Conservation (phyloP, 2,329 filamentous ascomycete genomes). For the Davidsoniella australis region DNA sequence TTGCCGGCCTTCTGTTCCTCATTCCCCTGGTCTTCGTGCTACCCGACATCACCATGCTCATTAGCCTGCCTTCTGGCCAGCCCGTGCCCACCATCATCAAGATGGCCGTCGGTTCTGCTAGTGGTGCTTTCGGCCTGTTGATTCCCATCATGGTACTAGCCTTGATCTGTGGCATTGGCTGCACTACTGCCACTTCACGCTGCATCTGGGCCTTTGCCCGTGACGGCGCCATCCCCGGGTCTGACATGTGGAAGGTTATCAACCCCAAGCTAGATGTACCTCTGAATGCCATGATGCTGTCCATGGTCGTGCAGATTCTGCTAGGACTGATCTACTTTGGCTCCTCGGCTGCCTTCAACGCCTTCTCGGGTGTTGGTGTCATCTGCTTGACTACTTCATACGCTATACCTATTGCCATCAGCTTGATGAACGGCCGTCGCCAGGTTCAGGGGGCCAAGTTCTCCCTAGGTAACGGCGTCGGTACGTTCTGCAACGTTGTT, state of each 20-base stretch:
- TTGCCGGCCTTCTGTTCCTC: conserved; percentile 50
- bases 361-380: conserved; percentile 53
- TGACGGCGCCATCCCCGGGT: conserved; percentile 51
- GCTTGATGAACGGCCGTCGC: conserved; percentile 40
- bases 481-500: conserved; percentile 44
- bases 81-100: conserved; percentile 49
- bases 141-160: conserved; percentile 49
- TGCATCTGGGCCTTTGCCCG: conserved; percentile 54
- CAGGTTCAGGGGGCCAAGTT: conserved; percentile 40
- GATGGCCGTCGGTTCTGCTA: conserved; percentile 40
- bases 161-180: conserved; percentile 50
- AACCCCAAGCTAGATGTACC: conserved; percentile 47
- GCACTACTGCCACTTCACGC: conserved; percentile 50
- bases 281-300: conserved; percentile 56
- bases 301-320: conserved; percentile 44
- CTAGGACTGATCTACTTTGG: conserved; percentile 55
- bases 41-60: conserved; percentile 40
- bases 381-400: conserved; percentile 55
- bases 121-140: conserved; percentile 44
- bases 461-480: conserved; percentile 40
- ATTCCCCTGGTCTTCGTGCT: conserved; percentile 54
- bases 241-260: conserved; percentile 41
- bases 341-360: conserved; percentile 52
- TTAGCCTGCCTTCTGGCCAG: conserved; percentile 37
- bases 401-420: conserved; percentile 48